phyloP scores from a whole-genome alignment of 2,329 filamentous ascomycete species.

The Arthrobotrys sinensis region DNA sequence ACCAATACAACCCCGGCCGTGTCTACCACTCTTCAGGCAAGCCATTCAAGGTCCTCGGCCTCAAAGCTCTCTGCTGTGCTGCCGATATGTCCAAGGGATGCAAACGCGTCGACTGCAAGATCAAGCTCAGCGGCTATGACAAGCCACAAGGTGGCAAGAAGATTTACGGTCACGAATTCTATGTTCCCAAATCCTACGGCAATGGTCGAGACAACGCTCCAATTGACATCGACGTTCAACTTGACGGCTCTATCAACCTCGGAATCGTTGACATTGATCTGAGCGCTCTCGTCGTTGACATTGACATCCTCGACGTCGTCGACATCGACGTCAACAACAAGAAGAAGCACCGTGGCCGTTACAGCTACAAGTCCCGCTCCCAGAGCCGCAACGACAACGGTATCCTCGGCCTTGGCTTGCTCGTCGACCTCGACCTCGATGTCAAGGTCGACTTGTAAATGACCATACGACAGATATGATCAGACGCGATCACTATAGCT shows the following conservation, averaged over 20 bases:
- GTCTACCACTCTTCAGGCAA: slow-evolving; percentile 45
- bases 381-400: not conserved
- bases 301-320: slow-evolving; percentile 35
- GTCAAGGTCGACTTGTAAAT: slow-evolving; percentile 29
- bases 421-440: slow-evolving; percentile 39
- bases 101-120: slow-evolving; percentile 51
- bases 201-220: slow-evolving; percentile 20
- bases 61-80: slow-evolving; percentile 56
- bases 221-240: slow-evolving; percentile 44
- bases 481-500: not conserved
- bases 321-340: slow-evolving; percentile 35
- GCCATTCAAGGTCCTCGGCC: slow-evolving; percentile 44
- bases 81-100: slow-evolving; percentile 39
- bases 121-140: slow-evolving; percentile 51
- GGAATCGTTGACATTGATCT: slow-evolving; percentile 22
- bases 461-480: not conserved
- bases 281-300: slow-evolving; percentile 17
- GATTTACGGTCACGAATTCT: slow-evolving; percentile 59
- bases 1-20: slow-evolving; percentile 46
- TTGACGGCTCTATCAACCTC: slow-evolving; percentile 39
- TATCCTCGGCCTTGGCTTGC: slow-evolving; percentile 9
- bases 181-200: slow-evolving; percentile 47
- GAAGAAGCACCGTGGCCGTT: slow-evolving; percentile 34
- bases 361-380: slow-evolving; percentile 47
- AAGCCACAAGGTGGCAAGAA: slow-evolving; percentile 48